Evolutionary conservation across 2,329 filamentous ascomycete genomes (phyloP).

Genomic region (Xylaria multiplex): DNA sequence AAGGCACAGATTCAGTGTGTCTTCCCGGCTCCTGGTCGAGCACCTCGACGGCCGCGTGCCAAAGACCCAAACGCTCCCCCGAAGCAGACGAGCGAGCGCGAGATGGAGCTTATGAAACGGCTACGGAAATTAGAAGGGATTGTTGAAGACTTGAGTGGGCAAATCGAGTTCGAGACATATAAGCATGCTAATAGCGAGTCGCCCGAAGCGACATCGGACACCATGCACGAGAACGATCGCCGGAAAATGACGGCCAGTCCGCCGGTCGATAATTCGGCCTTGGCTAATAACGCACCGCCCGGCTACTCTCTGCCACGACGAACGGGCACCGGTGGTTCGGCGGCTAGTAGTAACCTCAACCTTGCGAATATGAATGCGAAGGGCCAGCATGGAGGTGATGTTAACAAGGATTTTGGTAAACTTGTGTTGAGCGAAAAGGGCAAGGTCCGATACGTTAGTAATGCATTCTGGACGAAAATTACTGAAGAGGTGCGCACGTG

Average conservation of each 20-base stretch:
- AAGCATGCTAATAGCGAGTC: conserved; percentile 53
- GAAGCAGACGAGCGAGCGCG: conserved; percentile 69
- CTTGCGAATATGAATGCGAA: conserved; percentile 42
- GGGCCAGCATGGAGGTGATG: conserved; percentile 45
- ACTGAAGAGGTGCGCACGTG: conserved; percentile 71
- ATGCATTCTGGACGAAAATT: conserved; percentile 79
- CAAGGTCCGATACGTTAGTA: conserved; percentile 77
- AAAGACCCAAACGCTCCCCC: conserved; percentile 71
- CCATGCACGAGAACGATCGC: conserved; percentile 39
- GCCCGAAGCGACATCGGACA: conserved; percentile 51
- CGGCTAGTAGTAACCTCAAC: conserved; percentile 27
- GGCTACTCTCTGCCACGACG: conserved; percentile 34
- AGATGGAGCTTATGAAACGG: conserved; percentile 76
- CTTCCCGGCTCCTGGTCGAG: conserved; percentile 78
- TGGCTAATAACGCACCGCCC: conserved; percentile 35
- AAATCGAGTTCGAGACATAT: conserved; percentile 66
- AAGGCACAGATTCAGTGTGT: conserved; percentile 76
- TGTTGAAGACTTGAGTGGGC: conserved; percentile 74
- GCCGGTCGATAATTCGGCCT: conserved; percentile 38
- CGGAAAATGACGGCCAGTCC: conserved; percentile 38
- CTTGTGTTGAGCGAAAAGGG: conserved; percentile 76
- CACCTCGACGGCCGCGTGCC: conserved; percentile 72
- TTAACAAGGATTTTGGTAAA: conserved; percentile 69
- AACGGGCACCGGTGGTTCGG: conserved; percentile 46
- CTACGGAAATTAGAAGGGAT: conserved; percentile 79